Percentiles rank a stretch among this genome's conserved stretches.
Evolutionary conservation across 345 rosid genomes (phyloP).

Genomic region (Isatis tinctoria): DNA sequence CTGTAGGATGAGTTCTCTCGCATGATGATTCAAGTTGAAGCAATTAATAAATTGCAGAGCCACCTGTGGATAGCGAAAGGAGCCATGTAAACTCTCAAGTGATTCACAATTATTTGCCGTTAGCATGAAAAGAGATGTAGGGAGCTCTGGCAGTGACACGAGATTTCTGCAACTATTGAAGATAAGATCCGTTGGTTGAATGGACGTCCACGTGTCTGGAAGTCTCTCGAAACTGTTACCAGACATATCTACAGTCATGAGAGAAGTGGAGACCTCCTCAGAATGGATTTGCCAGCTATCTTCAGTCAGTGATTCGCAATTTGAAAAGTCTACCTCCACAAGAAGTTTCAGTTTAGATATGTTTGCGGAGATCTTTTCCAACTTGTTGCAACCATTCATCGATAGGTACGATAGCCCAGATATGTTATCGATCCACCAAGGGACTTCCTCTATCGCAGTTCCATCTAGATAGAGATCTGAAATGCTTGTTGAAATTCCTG

Average conservation of each 20-base stretch:
- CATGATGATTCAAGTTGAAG: neutral
- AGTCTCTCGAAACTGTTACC: neutral
- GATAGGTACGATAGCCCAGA: neutral
- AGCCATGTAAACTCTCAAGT: neutral
- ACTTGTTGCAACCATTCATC: neutral
- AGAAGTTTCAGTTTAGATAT: constrained; percentile 5
- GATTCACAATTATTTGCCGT: neutral
- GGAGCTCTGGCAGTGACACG: neutral
- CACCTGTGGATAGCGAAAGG: neutral
- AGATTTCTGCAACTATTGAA: neutral
- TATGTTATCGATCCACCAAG: neutral
- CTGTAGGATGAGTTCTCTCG: neutral
- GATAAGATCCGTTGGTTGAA: neutral
- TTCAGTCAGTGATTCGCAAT: neutral
- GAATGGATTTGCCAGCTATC: neutral
- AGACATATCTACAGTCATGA: neutral
- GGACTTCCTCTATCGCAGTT: constrained; percentile 16
- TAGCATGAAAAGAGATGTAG: neutral
- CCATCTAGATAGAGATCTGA: neutral
- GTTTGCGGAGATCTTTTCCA: constrained; percentile 9
- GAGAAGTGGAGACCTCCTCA: neutral
- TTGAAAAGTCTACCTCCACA: neutral
- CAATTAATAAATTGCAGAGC: neutral
- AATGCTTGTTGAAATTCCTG: constrained; percentile 1
- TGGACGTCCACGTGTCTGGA: neutral